Evolutionary conservation across 495 filamentous ascomycete genomes (phyloP).

Genomic region (Xylaria cubensis): DNA sequence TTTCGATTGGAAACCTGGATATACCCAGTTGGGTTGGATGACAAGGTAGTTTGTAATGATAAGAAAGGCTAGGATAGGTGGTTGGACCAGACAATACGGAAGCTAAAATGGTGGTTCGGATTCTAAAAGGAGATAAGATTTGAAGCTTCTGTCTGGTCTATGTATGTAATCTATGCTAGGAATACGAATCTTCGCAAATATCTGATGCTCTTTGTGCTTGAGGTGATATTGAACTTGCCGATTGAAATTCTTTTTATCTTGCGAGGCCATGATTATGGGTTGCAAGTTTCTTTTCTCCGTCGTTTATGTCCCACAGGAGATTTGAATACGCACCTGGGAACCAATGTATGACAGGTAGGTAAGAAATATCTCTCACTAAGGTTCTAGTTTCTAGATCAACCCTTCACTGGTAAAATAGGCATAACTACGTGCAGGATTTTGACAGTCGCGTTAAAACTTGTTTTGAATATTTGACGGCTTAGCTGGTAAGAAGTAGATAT

Average conservation of each 20-base stretch:
- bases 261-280: neutral
- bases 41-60: neutral
- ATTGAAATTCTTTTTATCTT: neutral
- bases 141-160: neutral
- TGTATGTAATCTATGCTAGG: neutral
- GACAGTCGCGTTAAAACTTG: too few relatives aligned
- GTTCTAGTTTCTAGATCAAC: too few relatives aligned
- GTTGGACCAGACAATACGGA: conserved; percentile 1
- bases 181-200: neutral
- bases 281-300: too few relatives aligned
- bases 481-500: neutral
- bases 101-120: neutral
- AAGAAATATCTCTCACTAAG: too few relatives aligned
- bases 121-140: neutral
- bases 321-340: too few relatives aligned
- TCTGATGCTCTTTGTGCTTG: too few relatives aligned
- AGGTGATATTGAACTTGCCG: neutral
- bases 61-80: conserved; percentile 1
- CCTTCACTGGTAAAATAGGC: too few relatives aligned
- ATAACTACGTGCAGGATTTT: too few relatives aligned
- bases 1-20: neutral
- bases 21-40: conserved; percentile 9
- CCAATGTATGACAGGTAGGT: too few relatives aligned
- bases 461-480: neutral
- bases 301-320: too few relatives aligned